A percentile compares a stretch with the other conserved stretches of the same genome.
Conservation (phyloP, 1,139 yeast genomes). For the Hemisphaericaspora subhashii region DNA sequence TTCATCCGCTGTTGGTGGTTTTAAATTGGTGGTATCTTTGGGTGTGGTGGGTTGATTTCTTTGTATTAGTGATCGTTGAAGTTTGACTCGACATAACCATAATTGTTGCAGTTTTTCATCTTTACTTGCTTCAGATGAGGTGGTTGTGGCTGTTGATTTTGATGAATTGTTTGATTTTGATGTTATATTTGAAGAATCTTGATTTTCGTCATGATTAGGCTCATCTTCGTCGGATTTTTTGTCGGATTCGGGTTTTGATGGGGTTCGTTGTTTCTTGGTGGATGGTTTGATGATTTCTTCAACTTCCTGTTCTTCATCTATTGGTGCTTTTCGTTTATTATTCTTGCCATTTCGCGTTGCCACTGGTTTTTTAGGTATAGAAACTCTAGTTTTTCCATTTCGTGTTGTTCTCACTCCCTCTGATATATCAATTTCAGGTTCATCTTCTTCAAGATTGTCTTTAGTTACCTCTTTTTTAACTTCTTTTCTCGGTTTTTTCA, state of each 20-base stretch:
- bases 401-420: conserved; percentile 5
- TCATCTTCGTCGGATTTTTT: conserved; percentile 12
- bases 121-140: conserved; percentile 20
- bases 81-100: conserved; percentile 48
- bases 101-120: conserved; percentile 48
- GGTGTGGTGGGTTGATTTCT: conserved; percentile 44
- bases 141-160: conserved; percentile 12
- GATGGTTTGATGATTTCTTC: conserved; percentile 19
- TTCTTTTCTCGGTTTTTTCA: conserved; percentile 11
- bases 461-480: conserved; percentile 14
- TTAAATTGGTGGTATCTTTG: conserved; percentile 30
- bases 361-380: conserved; percentile 3
- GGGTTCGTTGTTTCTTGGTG: conserved; percentile 9
- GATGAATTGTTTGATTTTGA: conserved; percentile 10
- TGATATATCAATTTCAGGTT: conserved; percentile 11
- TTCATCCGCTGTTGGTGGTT: conserved; percentile 53
- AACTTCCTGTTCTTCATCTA: conserved; percentile 9
- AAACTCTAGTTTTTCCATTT: conserved; percentile 9
- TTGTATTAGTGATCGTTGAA: conserved; percentile 47
- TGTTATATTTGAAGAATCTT: conserved; percentile 9
- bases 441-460: conserved; percentile 15
- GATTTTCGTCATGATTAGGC: conserved; percentile 9
- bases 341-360: conserved; percentile 5
- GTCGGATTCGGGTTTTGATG: conserved; percentile 5
- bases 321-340: conserved; percentile 3